Conservation (phyloP, 2,329 filamentous ascomycete species). For the Fusarium papillatum region DNA sequence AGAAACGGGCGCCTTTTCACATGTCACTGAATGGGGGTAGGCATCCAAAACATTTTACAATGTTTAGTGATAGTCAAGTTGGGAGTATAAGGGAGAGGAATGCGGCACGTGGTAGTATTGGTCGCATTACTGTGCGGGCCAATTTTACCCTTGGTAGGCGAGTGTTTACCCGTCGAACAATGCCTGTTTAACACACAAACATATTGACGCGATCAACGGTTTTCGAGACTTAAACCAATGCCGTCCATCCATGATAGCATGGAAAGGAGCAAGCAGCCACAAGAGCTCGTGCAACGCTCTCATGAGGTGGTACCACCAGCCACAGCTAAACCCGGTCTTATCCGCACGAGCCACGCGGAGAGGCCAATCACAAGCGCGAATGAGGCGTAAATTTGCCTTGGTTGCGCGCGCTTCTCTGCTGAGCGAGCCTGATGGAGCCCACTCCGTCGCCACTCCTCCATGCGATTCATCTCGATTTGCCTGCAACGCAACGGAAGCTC, state of each 20-base stretch:
- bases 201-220: not conserved
- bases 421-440: conserved; percentile 31
- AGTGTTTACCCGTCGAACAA: not conserved
- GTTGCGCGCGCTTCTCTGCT: conserved; percentile 34
- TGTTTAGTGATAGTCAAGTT: not conserved
- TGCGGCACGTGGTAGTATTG: not conserved
- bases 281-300: conserved; percentile 5
- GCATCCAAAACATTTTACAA: not conserved
- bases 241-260: not conserved
- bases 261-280: not conserved
- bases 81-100: not conserved
- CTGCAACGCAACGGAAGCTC: conserved; percentile 41
- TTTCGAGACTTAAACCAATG: not conserved
- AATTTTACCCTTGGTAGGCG: not conserved
- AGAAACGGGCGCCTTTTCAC: not conserved
- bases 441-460: conserved; percentile 38
- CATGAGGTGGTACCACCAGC: conserved; percentile 16
- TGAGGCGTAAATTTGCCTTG: conserved; percentile 34
- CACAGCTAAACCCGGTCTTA: conserved; percentile 15
- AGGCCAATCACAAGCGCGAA: conserved; percentile 27
- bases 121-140: not conserved
- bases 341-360: conserved; percentile 24
- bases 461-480: conserved; percentile 44
- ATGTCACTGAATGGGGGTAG: not conserved
- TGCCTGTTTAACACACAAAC: not conserved